These are phyloP conservation scores for Yarrowia yakushimensis DNA, from an alignment of 805 yeast genomes.

Conservation along the genomic window DNA sequence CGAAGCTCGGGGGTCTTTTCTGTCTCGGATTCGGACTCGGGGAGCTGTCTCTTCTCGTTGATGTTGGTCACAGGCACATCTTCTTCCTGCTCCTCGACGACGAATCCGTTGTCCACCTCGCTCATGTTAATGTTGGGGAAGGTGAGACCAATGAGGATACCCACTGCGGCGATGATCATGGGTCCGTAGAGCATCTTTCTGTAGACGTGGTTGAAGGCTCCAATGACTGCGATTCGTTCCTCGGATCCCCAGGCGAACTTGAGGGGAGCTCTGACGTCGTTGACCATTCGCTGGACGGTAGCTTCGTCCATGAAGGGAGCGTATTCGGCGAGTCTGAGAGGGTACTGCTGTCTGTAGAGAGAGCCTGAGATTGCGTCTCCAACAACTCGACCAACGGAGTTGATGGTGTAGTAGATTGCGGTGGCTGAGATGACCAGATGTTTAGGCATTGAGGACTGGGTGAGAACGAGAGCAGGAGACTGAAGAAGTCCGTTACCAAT, in stretches of 20 bases:
- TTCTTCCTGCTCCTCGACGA: not conserved
- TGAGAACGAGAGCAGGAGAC: conserved; percentile 57
- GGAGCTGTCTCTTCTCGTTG: not conserved
- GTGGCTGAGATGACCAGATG: conserved; percentile 62
- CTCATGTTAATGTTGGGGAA: conserved; percentile 17
- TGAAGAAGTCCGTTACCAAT: conserved; percentile 73
- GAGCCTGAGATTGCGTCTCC: conserved; percentile 70
- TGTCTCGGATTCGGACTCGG: no score
- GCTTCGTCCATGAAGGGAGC: conserved; percentile 2
- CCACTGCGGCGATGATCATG: conserved; percentile 13
- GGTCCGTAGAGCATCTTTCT: conserved; percentile 21
- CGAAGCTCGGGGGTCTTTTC: not conserved
- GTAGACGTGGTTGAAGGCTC: conserved; percentile 26
- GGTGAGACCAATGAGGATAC: conserved; percentile 6
- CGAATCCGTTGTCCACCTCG: not conserved
- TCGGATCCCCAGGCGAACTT: conserved; percentile 13
- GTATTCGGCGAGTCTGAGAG: conserved; percentile 34
- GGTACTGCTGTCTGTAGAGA: conserved; percentile 64
- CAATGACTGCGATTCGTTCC: conserved; percentile 12
- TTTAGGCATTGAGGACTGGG: conserved; percentile 57
- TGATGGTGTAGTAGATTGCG: conserved; percentile 54
- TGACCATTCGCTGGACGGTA: not conserved
- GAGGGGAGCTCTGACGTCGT: not conserved
- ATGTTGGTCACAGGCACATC: not conserved
- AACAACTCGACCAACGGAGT: conserved; percentile 60